phyloP scores from a whole-genome alignment of 371 early-diverging fungal species.

The Apophysomyces ossiformis region DNA sequence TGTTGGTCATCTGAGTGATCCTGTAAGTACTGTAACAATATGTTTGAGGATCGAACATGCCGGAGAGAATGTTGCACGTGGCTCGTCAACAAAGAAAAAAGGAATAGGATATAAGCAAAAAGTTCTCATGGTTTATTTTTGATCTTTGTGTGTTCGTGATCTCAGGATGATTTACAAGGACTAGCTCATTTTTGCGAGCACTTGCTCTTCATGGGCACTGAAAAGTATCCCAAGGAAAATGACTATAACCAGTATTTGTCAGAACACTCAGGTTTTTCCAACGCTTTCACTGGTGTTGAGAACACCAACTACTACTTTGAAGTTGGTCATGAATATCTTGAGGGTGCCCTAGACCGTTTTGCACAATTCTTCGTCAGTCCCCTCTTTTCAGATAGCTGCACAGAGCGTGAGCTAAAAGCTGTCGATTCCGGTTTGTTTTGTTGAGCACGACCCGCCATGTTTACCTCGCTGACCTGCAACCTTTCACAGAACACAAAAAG shows the following conservation, averaged over 20 bases:
- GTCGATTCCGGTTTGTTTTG: constrained; percentile 80
- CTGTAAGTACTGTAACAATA: constrained; percentile 52
- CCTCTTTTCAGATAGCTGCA: constrained; percentile 83
- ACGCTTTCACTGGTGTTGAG: constrained; percentile 95
- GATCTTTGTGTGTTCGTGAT: constrained; percentile 1
- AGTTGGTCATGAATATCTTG: constrained; percentile 79
- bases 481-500: constrained; percentile 81
- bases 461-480: neutral
- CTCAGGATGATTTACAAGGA: constrained; percentile 76
- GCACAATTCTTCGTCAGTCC: constrained; percentile 94
- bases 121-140: neutral
- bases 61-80: neutral
- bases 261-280: constrained; percentile 91
- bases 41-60: neutral
- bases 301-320: constrained; percentile 97
- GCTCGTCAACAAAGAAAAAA: neutral
- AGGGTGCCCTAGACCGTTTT: constrained; percentile 95
- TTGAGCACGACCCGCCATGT: neutral
- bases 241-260: constrained; percentile 89
- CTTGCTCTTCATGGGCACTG: constrained; percentile 88
- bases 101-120: neutral
- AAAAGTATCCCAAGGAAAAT: constrained; percentile 94
- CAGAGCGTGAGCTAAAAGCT: constrained; percentile 91
- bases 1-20: constrained; percentile 90
- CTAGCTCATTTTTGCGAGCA: constrained; percentile 99